These are phyloP conservation scores for Sclerotiophoma versabilis DNA, from an alignment of 2,329 filamentous ascomycete genomes.

Conservation along the genomic window DNA sequence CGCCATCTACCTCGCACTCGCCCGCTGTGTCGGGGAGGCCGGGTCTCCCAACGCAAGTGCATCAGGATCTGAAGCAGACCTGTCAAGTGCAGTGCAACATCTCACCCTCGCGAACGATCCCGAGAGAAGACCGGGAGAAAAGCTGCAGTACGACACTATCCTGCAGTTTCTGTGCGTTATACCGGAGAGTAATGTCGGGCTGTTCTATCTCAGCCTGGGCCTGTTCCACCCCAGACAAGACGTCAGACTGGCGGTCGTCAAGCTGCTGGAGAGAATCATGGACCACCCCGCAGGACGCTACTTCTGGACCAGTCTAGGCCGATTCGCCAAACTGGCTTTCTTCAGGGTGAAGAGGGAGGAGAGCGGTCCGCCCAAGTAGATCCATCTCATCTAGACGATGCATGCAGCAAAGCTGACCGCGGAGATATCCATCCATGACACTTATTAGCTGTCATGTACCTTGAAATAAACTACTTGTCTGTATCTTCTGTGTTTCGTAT, in stretches of 20 bases:
- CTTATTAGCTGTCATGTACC: background rate
- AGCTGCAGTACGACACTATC: slow-evolving; percentile 50
- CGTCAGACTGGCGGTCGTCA: slow-evolving; percentile 78
- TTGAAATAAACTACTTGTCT: background rate
- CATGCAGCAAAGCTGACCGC: no score
- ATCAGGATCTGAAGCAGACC: slow-evolving; percentile 29
- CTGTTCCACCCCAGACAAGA: slow-evolving; percentile 88
- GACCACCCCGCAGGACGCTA: slow-evolving; percentile 90
- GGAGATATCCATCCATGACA: no score
- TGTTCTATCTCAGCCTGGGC: slow-evolving; percentile 90
- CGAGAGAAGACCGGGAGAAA: slow-evolving; percentile 29
- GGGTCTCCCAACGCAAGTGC: slow-evolving; percentile 23
- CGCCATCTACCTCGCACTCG: slow-evolving; percentile 84
- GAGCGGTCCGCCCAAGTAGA: slow-evolving; percentile 2
- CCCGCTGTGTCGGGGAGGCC: slow-evolving; percentile 69
- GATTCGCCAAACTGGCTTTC: slow-evolving; percentile 88
- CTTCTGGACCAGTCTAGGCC: slow-evolving; percentile 86
- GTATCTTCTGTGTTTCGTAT: background rate
- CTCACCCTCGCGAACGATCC: slow-evolving; percentile 37
- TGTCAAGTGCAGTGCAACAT: slow-evolving; percentile 26
- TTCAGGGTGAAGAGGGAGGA: slow-evolving; percentile 76
- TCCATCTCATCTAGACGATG: no score
- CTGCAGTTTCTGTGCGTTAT: slow-evolving; percentile 76
- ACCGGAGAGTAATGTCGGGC: slow-evolving; percentile 82
- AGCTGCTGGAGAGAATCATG: slow-evolving; percentile 80